phyloP scores from a whole-genome alignment of 768 basidiomycete species.

The Mycena galericulata region DNA sequence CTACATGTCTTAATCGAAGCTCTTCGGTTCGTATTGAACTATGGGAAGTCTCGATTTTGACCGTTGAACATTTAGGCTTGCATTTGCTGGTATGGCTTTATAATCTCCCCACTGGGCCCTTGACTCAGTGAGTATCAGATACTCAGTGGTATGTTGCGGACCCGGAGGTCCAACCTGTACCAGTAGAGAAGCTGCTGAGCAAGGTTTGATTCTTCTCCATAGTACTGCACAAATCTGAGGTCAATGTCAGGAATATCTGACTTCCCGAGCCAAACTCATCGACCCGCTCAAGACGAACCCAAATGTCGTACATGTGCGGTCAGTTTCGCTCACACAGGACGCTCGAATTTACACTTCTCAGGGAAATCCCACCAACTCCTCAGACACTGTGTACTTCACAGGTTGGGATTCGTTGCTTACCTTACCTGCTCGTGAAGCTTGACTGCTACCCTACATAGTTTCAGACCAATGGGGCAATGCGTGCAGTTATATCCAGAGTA shows the following conservation, averaged over 20 bases:
- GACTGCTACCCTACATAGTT: slow-evolving; percentile 56
- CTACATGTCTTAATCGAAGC: slow-evolving; percentile 90
- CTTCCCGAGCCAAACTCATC: slow-evolving; percentile 83
- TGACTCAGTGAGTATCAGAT: slow-evolving; percentile 57
- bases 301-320: slow-evolving; percentile 72
- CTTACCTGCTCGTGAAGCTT: neutral
- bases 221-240: slow-evolving; percentile 3
- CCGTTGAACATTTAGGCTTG: slow-evolving; percentile 53
- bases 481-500: slow-evolving; percentile 91
- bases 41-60: neutral
- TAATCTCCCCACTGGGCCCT: no score
- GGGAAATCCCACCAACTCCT: slow-evolving; percentile 87
- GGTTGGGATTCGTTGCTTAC: slow-evolving; percentile 50
- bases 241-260: slow-evolving; percentile 78
- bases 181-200: slow-evolving; percentile 86
- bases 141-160: slow-evolving; percentile 94
- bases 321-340: neutral
- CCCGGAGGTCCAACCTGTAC: slow-evolving; percentile 81
- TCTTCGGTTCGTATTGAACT: slow-evolving; percentile 65
- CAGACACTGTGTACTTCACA: slow-evolving; percentile 96
- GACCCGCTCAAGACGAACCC: slow-evolving; percentile 74
- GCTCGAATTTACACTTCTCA: slow-evolving; percentile 43
- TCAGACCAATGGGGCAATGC: slow-evolving; percentile 91
- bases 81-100: slow-evolving; percentile 75
- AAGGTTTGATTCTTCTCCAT: slow-evolving; percentile 60